Evolutionary conservation across 768 basidiomycete genomes (phyloP).

Genomic region (Trametes maxima): DNA sequence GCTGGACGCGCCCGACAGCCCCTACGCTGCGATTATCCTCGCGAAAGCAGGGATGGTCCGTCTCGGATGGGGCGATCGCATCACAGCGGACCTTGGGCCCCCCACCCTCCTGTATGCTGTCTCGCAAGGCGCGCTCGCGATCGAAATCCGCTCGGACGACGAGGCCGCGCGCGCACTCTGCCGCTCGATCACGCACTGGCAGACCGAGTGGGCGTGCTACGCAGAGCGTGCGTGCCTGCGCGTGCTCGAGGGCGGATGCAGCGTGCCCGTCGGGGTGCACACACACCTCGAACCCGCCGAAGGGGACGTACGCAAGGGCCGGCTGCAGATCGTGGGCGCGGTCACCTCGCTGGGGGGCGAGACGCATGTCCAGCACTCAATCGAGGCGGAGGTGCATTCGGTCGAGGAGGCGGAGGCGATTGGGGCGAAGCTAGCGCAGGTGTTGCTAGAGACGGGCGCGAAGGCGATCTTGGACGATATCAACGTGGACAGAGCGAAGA

Average conservation of each 20-base stretch:
- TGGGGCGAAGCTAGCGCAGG: conserved; percentile 66
- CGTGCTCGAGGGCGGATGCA: conserved; percentile 96
- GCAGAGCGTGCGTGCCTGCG: conserved; percentile 89
- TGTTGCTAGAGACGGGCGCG: conserved; percentile 71
- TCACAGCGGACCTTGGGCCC: conserved; percentile 71
- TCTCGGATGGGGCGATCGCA: conserved; percentile 70
- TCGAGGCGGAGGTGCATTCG: conserved; percentile 53
- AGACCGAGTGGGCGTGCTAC: conserved; percentile 73
- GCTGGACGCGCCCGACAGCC: conserved; percentile 80
- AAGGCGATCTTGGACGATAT: conserved; percentile 83
- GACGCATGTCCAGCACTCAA: conserved; percentile 67
- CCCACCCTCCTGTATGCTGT: conserved; percentile 87
- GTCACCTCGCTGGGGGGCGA: conserved; percentile 83
- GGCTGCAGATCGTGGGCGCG: conserved; percentile 71
- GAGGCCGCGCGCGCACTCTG: conserved; percentile 62
- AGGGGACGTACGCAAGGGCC: conserved; percentile 29
- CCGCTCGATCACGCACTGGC: conserved; percentile 68
- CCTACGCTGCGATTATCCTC: conserved; percentile 87
- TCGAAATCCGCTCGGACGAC: conserved; percentile 81
- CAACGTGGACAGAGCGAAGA: conserved; percentile 56
- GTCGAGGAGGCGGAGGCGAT: conserved; percentile 65
- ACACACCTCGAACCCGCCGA: conserved; percentile 44
- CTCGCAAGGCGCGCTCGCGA: conserved; percentile 88
- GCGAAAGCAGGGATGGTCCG: conserved; percentile 92
- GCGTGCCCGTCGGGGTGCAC: conserved; percentile 89